A percentile compares a stretch with the other conserved stretches of the same genome.
phyloP scores from a whole-genome alignment of 2,329 filamentous ascomycete species.

The Colletotrichum paranaense region DNA sequence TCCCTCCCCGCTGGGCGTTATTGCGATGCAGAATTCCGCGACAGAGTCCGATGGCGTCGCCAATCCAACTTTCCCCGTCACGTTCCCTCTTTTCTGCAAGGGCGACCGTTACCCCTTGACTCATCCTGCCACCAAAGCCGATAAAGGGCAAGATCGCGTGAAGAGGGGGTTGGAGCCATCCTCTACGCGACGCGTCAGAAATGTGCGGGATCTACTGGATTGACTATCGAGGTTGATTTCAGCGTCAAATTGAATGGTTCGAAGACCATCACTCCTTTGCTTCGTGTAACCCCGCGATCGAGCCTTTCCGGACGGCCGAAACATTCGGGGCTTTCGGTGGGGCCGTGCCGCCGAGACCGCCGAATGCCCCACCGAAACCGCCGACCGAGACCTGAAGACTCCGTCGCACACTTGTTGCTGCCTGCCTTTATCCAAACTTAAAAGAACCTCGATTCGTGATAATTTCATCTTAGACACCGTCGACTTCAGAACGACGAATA shows the following conservation, averaged over 20 bases:
- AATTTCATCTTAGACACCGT: too few relatives aligned
- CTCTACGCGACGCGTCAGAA: background rate
- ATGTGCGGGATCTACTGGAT: background rate
- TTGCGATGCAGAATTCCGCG: conserved; percentile 12
- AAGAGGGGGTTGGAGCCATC: conserved; percentile 12
- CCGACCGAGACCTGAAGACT: conserved; percentile 3
- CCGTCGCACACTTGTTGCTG: background rate
- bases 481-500: too few relatives aligned
- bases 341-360: conserved; percentile 9
- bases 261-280: background rate
- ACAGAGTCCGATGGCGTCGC: background rate
- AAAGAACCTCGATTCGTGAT: background rate
- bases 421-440: too few relatives aligned
- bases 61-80: background rate
- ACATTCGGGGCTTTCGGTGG: conserved; percentile 28
- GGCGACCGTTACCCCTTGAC: conserved; percentile 30
- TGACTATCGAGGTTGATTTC: background rate
- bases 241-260: background rate
- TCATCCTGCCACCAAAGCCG: conserved; percentile 31
- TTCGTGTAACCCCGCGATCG: background rate
- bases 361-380: conserved; percentile 19
- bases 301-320: background rate
- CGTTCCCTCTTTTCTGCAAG: conserved; percentile 30
- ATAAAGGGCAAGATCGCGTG: conserved; percentile 13
- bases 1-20: conserved; percentile 8